phyloP scores from a whole-genome alignment of 2,329 filamentous ascomycete genomes.

The Penicillium nordicum region DNA sequence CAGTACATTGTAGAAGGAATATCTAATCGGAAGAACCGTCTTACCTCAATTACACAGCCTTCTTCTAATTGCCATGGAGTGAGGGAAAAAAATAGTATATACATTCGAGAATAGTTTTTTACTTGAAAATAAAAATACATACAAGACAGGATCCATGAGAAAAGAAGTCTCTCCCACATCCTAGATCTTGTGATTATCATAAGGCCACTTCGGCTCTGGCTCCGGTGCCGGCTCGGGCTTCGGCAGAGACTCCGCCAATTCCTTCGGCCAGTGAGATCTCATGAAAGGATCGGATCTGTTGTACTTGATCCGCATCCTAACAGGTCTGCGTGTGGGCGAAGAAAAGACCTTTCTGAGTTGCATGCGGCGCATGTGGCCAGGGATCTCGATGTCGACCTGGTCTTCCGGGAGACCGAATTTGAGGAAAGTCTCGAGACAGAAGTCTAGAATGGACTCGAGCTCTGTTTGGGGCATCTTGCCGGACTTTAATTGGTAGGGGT shows the following conservation, averaged over 20 bases:
- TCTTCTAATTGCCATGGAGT: not conserved
- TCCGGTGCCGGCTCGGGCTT: not conserved
- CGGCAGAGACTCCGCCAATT: not conserved
- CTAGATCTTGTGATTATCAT: not conserved
- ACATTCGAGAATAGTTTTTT: slow-evolving; percentile 11
- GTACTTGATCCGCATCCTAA: slow-evolving; percentile 9
- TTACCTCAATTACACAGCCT: not conserved
- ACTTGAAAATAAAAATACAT: slow-evolving; percentile 6
- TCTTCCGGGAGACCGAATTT: slow-evolving; percentile 26
- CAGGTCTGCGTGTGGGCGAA: not conserved
- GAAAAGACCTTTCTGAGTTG: slow-evolving; percentile 15
- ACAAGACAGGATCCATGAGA: not conserved
- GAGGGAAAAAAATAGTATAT: slow-evolving; percentile 8
- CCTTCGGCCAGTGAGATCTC: slow-evolving; percentile 6
- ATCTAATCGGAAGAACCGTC: not conserved
- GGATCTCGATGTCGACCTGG: slow-evolving; percentile 35
- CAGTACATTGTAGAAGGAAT: not conserved
- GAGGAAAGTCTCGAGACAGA: slow-evolving; percentile 34
- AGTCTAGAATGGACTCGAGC: slow-evolving; percentile 29
- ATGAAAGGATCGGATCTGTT: slow-evolving; percentile 16
- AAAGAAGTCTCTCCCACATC: not conserved
- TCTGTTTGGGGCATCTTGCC: slow-evolving; percentile 17
- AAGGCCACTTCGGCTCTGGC: not conserved
- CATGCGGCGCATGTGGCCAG: slow-evolving; percentile 29
- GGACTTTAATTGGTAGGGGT: slow-evolving; percentile 2